These are phyloP conservation scores for Exophiala alcalophila DNA, from an alignment of 2,329 filamentous ascomycete genomes.

Conservation along the genomic window DNA sequence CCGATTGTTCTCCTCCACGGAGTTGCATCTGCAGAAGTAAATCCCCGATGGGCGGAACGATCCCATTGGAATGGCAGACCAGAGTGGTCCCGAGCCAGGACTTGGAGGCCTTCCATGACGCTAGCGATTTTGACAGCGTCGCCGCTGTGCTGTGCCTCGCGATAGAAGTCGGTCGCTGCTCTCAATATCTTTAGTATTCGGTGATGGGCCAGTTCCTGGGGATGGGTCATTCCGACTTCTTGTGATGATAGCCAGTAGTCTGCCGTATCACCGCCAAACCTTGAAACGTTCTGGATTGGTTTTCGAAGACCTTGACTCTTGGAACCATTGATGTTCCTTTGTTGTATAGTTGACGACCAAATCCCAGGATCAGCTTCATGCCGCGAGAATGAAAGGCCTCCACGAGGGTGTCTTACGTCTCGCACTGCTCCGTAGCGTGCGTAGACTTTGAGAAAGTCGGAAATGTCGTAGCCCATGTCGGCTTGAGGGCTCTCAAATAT, in stretches of 20 bases:
- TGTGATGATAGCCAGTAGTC: no score
- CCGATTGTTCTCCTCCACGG: constrained; percentile 62
- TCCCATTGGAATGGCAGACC: constrained; percentile 67
- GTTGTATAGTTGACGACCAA: constrained; percentile 72
- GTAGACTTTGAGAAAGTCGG: constrained; percentile 62
- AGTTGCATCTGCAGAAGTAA: constrained; percentile 45
- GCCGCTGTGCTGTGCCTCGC: no score
- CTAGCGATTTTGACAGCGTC: no score
- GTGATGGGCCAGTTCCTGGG: no score
- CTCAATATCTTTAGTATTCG: no score
- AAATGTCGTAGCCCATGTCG: constrained; percentile 70
- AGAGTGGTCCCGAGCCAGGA: constrained; percentile 53
- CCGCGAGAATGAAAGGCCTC: constrained; percentile 54
- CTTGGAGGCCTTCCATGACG: constrained; percentile 12
- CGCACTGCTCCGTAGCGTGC: constrained; percentile 62
- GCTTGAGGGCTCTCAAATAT: constrained; percentile 63
- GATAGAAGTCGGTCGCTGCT: no score
- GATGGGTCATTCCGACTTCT: no score
- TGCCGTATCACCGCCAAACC: no score
- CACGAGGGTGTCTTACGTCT: constrained; percentile 57
- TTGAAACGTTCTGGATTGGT: no score
- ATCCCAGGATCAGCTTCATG: constrained; percentile 68
- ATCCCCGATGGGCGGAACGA: constrained; percentile 56
- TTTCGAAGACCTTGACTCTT: constrained; percentile 57
- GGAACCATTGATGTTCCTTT: constrained; percentile 66